phyloP scores from a whole-genome alignment of 2,329 filamentous ascomycete species.

The Cercospora zeina region DNA sequence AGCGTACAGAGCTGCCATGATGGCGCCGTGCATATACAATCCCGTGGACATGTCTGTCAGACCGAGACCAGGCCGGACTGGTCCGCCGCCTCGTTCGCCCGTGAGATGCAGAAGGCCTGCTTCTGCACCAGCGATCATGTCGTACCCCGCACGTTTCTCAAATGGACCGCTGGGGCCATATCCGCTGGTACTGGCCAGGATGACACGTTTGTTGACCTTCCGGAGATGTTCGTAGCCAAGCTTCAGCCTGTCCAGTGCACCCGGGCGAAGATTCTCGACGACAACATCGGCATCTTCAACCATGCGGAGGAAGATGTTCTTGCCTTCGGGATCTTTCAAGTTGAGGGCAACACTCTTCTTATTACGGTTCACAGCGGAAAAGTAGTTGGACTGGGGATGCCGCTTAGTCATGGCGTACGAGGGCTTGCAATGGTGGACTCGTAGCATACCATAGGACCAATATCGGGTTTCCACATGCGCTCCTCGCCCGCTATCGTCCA shows the following conservation, averaged over 20 bases:
- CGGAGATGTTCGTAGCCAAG: conserved; percentile 46
- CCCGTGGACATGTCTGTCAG: conserved; percentile 51
- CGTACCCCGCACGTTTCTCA: conserved; percentile 48
- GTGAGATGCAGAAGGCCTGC: conserved; percentile 50
- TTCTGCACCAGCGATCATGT: conserved; percentile 50
- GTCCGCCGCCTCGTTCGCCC: conserved; percentile 45
- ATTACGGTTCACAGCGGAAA: conserved; percentile 49
- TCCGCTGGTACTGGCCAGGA: conserved; percentile 49
- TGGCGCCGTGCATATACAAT: conserved; percentile 50
- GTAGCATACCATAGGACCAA: conserved; percentile 24
- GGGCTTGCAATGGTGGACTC: neutral
- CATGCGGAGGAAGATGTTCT: conserved; percentile 41
- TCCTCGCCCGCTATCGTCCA: conserved; percentile 34
- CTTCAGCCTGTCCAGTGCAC: conserved; percentile 46
- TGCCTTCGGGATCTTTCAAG: conserved; percentile 44
- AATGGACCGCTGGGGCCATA: conserved; percentile 49
- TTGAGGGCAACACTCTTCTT: conserved; percentile 47
- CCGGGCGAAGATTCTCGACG: conserved; percentile 50
- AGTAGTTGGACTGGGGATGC: conserved; percentile 40
- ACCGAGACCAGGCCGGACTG: conserved; percentile 47
- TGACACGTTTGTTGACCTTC: conserved; percentile 44
- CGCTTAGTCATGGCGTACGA: neutral
- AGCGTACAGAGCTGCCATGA: conserved; percentile 47
- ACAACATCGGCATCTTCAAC: conserved; percentile 45
- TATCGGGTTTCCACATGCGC: conserved; percentile 31